Base-by-base conservation (phyloP, 345 rosid species). In the Litchi chinensis region DNA sequence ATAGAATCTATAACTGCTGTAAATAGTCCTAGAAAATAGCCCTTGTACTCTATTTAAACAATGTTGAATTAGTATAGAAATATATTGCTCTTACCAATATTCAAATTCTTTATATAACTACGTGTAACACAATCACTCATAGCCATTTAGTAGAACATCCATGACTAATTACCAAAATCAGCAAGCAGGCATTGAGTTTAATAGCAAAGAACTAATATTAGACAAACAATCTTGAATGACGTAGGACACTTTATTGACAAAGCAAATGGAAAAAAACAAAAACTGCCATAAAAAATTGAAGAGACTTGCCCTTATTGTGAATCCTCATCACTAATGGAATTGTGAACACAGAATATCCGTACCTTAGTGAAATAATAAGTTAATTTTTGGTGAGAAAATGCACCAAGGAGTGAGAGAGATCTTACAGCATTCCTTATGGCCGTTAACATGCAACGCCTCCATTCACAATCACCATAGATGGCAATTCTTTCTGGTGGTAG, bases 401-500 rank as follows among this genome's bases (percentile, higher is more conserved):
- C 40, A 67, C 40, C 21, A 15, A 44, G 72, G 64, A 80, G 66
- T 68, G 79, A 67, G 73, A 63, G 71, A 82, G 79, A 83, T 57
- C 90, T 69, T 90, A 96, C 98, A 56, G 91, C 92, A 41, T 84
- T 87, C 79, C 70, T 82, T 54, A 93, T 62, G 73, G 97, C 91
- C 68, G 82, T 81, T 74, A 81, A 75, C 87, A 90, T 83, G 79
- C 88, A 85, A 71, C 79, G 84, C 82, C 97, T 87, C 92, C 95
- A 94, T 73, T 82, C 70, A 71, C 76, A 79, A 79, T 96, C 92
- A 50, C 98, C 95, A 82, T 94, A 92, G 37, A 87, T 81, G 65
- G 93, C 96, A 63, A 96, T 83, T 86, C 91, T 89, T 84, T 96
- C 98, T 18, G 91, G 94, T 76, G 92, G 83, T 68, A 93, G 82